Base-by-base conservation (phyloP, 2,329 filamentous ascomycete species). In the Alternaria conjuncta region DNA sequence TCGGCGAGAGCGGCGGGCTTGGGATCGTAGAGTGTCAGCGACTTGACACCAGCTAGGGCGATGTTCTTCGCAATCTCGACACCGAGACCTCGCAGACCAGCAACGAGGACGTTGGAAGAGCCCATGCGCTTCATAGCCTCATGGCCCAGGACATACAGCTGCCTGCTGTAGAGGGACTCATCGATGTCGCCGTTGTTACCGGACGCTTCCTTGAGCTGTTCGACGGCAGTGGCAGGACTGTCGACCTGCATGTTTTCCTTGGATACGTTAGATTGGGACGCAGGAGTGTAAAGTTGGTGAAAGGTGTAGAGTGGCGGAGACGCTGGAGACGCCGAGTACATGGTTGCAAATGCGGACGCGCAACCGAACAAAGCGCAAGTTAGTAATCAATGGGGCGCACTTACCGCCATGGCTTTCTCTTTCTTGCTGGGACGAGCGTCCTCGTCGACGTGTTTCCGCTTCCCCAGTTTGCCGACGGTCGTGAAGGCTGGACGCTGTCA, bases 11-110 rank as follows among this genome's bases (percentile, higher is more conserved):
- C 86, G 57, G 92, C 91, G 45, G 93, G 93, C 51, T 90, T 89
- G 50, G 96, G 95, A 79, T 99, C 96, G 84, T 94, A 93, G 59
- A 99, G 87, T 2, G 95, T 96, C 71, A 99, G 84, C 77, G 94
- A 97, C 87, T 99, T 99, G 83, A 99, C 96, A 80, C 96, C 96
- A 73, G 96, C 96, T 73, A 99, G 90, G 64, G 96, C 96, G 76
- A 99, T 93, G 77, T 99, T 99, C 87, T 99, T 99, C 77, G 96
- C 95, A 74, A 99, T 96, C 83, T 99, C 96, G 60, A 97, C 95
- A 84, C 96, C 96, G 44, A 99, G 88, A 55, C 96, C 96, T 81
- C 96, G 95, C 71, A 98, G 85, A 68, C 96, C 96, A 66, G 95
- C 92, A 60, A 99, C 87, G 57, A 99, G 91, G 64, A 99, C 88